Evolutionary conservation across 345 rosid genomes (phyloP).

Genomic region (Moricandia arvensis): DNA sequence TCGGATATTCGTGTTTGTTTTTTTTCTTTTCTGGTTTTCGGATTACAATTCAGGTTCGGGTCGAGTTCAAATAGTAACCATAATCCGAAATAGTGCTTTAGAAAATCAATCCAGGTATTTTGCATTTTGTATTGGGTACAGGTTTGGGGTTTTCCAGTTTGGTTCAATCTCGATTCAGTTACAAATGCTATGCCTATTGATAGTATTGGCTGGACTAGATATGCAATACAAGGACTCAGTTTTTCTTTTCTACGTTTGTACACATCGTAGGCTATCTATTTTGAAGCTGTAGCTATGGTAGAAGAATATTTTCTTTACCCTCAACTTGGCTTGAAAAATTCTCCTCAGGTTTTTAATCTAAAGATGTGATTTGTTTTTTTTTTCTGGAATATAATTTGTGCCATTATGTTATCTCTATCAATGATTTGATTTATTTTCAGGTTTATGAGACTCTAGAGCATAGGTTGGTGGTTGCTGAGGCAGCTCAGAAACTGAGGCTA

Average conservation of each 20-base stretch:
- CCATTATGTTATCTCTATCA: neutral
- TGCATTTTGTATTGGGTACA: too few relatives aligned
- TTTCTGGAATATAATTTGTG: neutral
- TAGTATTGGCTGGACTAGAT: neutral
- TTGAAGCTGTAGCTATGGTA: conserved; percentile 88
- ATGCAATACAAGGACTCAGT: neutral
- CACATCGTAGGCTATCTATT: conserved; percentile 62
- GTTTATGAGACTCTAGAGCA: conserved; percentile 93
- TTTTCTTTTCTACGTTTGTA: neutral
- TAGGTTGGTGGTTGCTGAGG: conserved; percentile 88
- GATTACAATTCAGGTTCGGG: too few relatives aligned
- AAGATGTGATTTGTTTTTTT: neutral
- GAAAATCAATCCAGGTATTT: too few relatives aligned
- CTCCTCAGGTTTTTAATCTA: conserved; percentile 55
- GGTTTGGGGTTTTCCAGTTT: too few relatives aligned
- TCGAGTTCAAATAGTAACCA: too few relatives aligned
- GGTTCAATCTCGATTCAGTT: too few relatives aligned
- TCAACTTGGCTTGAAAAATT: conserved; percentile 70
- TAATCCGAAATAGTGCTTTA: too few relatives aligned
- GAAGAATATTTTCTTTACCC: conserved; percentile 72
- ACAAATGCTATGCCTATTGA: too few relatives aligned
- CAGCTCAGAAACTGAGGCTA: conserved; percentile 89
- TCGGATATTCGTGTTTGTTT: too few relatives aligned
- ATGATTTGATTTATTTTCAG: conserved; percentile 35
- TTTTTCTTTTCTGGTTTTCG: too few relatives aligned